Base-by-base conservation (phyloP, 2,329 filamentous ascomycete genomes). In the Ophiocordyceps camponoti-rufipedis region DNA sequence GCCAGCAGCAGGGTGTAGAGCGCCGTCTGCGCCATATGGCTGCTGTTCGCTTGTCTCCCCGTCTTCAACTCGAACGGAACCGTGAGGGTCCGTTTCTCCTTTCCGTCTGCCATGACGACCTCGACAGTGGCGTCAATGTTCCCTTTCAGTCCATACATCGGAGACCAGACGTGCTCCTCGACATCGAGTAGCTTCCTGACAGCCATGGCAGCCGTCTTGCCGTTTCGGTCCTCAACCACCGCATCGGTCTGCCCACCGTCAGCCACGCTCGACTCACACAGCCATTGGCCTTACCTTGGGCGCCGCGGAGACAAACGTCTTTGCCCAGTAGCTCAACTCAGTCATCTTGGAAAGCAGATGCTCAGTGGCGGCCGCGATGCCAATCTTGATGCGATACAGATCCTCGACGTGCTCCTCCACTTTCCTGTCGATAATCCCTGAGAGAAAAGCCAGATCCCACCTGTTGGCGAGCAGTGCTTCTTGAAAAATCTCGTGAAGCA, bases 51-150 rank as follows among this genome's bases (percentile, higher is more conserved):
- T 50, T 85, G 84, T 56, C 82, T 87, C 31, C 91, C 91, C 0
- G 91, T 96, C 63, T 98, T 98, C 54, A 98, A 75, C 58, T 98
- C 91, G 51, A 98, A 85, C 0, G 91, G 91, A 4, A 94, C 85
- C 0, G 88, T 88, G 50, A 96, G 67, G 5, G 75, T 84, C 49
- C 76, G 76, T 42, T 68, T 63, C 29, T 74, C 70, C n/a, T 72
- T 66, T 28, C 78, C 75, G 47, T 94, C 82, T 46, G 75, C 69
- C 69, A 95, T 83, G 0, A 75, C 77, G 14, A 91, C 82, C 64
- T 98, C 85, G 1, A 98, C 84, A 0, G 91, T 96, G 28, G 91
- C 91, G 63, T 98, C 91, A 48, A 98, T 91, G 54, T 96, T 98
- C 29, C 91, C 91, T 61, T 98, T 98, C 14, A 98, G 69, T 0